Conservation (phyloP, 305 asterid species). For the Fraxinus xanthoxyloides region DNA sequence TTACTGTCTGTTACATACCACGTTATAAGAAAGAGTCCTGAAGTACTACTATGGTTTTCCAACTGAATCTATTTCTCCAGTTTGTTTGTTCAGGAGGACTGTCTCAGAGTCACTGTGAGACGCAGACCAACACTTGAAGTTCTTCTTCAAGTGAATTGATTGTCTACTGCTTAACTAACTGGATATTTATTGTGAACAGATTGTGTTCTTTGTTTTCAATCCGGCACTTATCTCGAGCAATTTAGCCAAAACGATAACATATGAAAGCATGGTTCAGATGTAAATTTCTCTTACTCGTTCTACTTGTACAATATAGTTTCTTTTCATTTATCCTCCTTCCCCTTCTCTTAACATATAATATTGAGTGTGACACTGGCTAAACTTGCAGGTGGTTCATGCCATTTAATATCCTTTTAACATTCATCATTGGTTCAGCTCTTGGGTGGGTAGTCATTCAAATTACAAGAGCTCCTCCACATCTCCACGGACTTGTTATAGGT, state of each 20-base stretch:
- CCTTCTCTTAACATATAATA: background rate
- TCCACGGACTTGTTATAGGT: constrained; percentile 78
- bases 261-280: constrained; percentile 67
- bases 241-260: constrained; percentile 76
- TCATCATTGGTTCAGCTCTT: constrained; percentile 69
- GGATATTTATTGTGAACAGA: constrained; percentile 34
- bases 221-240: constrained; percentile 81
- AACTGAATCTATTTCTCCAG: background rate
- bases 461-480: constrained; percentile 68
- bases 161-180: background rate
- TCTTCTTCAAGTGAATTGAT: background rate
- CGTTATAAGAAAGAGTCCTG: background rate
- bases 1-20: background rate
- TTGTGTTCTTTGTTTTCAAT: constrained; percentile 70
- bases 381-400: constrained; percentile 95
- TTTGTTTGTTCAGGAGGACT: background rate
- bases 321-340: background rate
- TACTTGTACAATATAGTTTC: background rate
- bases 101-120: background rate
- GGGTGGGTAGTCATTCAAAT: constrained; percentile 70
- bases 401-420: constrained; percentile 69
- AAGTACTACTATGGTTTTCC: background rate
- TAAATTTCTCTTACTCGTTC: constrained; percentile 35
- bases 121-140: background rate
- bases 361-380: constrained; percentile 4